Conservation (phyloP, 805 yeast genomes). For the Candida ulmi region DNA sequence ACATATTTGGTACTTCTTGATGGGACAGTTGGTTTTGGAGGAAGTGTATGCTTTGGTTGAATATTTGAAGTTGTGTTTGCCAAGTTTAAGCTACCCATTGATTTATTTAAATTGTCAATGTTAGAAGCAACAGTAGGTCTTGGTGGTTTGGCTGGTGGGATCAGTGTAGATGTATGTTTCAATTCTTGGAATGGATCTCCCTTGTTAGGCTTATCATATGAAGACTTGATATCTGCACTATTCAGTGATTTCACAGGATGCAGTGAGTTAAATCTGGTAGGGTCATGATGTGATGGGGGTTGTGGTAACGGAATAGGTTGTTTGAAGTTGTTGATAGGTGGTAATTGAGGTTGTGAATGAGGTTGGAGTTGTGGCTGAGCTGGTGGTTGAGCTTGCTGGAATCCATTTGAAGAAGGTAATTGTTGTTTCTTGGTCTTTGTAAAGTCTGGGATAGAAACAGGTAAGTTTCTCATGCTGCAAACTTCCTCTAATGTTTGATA, state of each 20-base stretch:
- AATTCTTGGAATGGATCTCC: conserved; percentile 7
- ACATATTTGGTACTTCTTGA: conserved; percentile 19
- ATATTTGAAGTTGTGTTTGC: background rate
- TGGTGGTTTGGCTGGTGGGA: conserved; percentile 17
- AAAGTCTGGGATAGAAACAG: conserved; percentile 35
- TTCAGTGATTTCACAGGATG: background rate
- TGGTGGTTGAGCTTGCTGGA: conserved; percentile 4
- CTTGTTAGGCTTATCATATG: too few species aligned
- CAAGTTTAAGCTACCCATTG: conserved; percentile 18
- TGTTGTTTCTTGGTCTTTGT: conserved; percentile 18
- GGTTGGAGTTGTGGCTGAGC: too few species aligned
- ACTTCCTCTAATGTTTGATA: conserved; percentile 67
- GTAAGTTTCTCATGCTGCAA: conserved; percentile 50
- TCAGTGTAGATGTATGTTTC: background rate
- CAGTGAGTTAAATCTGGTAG: conserved; percentile 1
- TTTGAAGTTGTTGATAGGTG: conserved; percentile 2
- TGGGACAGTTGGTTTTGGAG: background rate
- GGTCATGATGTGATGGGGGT: conserved; percentile 3
- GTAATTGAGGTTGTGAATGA: background rate
- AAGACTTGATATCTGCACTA: background rate
- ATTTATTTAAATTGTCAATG: conserved; percentile 13
- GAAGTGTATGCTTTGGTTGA: background rate
- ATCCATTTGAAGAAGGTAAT: background rate
- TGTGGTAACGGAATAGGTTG: background rate
- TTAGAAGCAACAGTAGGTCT: conserved; percentile 13